A percentile compares a stretch with the other conserved stretches of the same genome.
These are phyloP conservation scores for Physaria fendleri DNA, from an alignment of 345 rosid species.

Conservation along the genomic window DNA sequence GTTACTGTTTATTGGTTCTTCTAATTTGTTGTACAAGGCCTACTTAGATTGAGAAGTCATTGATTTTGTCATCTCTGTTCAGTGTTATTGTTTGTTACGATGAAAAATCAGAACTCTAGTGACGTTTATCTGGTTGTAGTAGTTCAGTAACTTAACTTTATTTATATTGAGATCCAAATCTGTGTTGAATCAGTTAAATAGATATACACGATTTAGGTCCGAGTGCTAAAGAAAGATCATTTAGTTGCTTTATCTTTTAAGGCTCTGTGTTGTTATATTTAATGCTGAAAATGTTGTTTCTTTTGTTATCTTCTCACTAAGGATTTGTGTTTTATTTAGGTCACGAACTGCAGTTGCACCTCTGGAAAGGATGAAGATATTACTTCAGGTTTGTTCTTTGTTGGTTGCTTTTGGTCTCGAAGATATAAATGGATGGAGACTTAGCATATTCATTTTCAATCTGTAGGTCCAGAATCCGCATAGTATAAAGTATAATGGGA, in stretches of 20 bases:
- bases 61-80: background rate
- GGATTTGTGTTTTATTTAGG: slow-evolving; percentile 26
- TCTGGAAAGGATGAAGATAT: slow-evolving; percentile 91
- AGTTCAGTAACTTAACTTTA: too few species aligned
- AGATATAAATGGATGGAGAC: background rate
- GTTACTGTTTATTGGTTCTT: background rate
- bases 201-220: background rate
- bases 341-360: slow-evolving; percentile 99
- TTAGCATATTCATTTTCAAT: background rate
- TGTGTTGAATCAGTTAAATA: too few species aligned
- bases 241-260: background rate
- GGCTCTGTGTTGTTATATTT: background rate
- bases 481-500: slow-evolving; percentile 80
- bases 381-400: slow-evolving; percentile 64
- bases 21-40: background rate
- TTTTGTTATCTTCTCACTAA: background rate
- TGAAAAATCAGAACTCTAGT: background rate
- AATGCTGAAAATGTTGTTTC: background rate
- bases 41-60: background rate
- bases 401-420: background rate
- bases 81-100: background rate
- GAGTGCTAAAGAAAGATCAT: background rate
- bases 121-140: slow-evolving; percentile 5
- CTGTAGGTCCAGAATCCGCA: slow-evolving; percentile 89
- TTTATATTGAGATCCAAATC: too few species aligned